These are phyloP conservation scores for Luvunga scandens DNA, from an alignment of 345 rosid species.

Conservation along the genomic window DNA sequence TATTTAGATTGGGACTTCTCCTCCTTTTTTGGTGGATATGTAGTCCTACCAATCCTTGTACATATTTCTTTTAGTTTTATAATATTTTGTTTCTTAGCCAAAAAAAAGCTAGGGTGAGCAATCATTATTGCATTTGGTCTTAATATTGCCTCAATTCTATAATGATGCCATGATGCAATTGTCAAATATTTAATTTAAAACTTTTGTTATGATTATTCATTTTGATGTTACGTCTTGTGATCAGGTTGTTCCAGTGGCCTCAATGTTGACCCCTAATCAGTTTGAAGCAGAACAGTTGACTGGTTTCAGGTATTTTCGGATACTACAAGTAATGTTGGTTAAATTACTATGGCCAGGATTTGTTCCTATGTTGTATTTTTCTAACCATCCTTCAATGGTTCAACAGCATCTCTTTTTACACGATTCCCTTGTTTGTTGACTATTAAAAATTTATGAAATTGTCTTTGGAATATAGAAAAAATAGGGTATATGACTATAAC, in stretches of 20 bases:
- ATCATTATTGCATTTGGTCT: constrained; percentile 1
- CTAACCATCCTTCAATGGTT: not conserved
- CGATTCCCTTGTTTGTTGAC: not conserved
- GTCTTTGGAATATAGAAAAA: not conserved
- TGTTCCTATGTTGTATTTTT: not conserved
- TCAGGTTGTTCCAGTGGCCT: constrained; percentile 96
- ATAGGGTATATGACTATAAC: not conserved
- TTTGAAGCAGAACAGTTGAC: constrained; percentile 97
- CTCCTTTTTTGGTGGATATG: no score
- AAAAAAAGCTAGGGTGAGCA: not conserved
- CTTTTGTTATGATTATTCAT: constrained; percentile 2
- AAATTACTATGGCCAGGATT: not conserved
- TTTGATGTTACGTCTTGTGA: constrained; percentile 15
- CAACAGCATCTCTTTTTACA: not conserved
- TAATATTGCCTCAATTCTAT: not conserved
- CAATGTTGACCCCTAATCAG: constrained; percentile 99
- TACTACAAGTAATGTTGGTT: not conserved
- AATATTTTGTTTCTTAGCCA: no score
- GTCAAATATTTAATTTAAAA: not conserved
- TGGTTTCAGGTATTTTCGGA: constrained; percentile 59
- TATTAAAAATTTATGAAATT: not conserved
- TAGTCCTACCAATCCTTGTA: no score
- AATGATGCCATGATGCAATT: not conserved
- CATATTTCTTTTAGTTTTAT: no score
- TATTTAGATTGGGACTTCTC: no score